Conservation (phyloP, 179 eudicot genomes). For the Gypsophila paniculata region DNA sequence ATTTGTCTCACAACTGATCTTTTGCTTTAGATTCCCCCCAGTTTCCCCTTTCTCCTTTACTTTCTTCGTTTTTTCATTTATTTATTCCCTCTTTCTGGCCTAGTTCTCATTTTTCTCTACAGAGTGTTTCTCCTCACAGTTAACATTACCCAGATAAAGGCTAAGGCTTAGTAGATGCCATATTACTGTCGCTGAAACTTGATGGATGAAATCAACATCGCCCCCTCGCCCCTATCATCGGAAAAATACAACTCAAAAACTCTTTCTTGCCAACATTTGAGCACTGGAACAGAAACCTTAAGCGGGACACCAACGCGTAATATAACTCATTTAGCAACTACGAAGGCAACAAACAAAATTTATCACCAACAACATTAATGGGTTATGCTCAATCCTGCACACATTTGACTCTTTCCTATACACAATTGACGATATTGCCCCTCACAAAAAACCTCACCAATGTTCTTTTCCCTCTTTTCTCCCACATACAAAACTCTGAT, state of each 20-base stretch:
- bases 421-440: too few species aligned
- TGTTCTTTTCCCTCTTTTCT: too few species aligned
- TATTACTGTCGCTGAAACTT: neutral
- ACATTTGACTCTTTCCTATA: too few species aligned
- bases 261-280: neutral
- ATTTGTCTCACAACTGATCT: constrained; percentile 1
- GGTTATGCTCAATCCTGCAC: too few species aligned
- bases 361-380: too few species aligned
- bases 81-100: neutral
- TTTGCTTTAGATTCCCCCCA: neutral
- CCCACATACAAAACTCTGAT: too few species aligned
- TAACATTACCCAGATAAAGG: neutral
- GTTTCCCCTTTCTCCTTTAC: neutral
- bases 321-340: too few species aligned
- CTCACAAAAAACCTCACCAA: too few species aligned
- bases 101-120: neutral
- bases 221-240: neutral
- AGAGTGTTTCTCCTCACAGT: neutral
- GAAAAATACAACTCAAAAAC: neutral
- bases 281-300: too few species aligned
- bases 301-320: too few species aligned
- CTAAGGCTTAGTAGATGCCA: neutral
- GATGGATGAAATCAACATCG: neutral
- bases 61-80: neutral
- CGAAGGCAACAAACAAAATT: too few species aligned